Conservation (phyloP, 2,329 filamentous ascomycete species). For the Colletotrichum tofieldiae region DNA sequence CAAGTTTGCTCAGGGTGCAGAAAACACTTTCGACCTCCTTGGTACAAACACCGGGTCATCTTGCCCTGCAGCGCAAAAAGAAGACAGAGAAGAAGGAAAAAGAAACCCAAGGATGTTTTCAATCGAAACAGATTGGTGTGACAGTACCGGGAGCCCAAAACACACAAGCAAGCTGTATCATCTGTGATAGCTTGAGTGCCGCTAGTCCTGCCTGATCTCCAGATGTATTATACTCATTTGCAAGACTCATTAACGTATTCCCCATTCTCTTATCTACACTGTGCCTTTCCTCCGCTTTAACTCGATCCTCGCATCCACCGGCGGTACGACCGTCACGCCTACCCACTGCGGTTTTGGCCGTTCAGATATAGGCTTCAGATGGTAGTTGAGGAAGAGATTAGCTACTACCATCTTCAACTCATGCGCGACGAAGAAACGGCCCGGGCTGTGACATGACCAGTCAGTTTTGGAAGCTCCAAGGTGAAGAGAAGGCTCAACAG, state of each 20-base stretch:
- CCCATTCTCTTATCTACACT: neutral
- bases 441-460: constrained; percentile 55
- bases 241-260: neutral
- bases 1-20: no score
- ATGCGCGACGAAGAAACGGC: constrained; percentile 70
- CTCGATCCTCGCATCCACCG: constrained; percentile 51
- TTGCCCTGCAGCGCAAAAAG: neutral
- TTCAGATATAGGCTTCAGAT: constrained; percentile 59
- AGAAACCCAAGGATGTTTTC: neutral
- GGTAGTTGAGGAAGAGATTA: constrained; percentile 67
- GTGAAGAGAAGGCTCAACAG: neutral
- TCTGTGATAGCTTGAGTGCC: neutral
- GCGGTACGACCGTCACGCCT: constrained; percentile 60
- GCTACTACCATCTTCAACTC: constrained; percentile 70
- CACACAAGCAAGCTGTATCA: neutral
- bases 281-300: constrained; percentile 47
- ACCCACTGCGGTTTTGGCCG: constrained; percentile 61
- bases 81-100: neutral
- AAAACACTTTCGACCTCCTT: neutral
- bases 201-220: neutral
- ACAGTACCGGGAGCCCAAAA: neutral
- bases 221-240: neutral
- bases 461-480: neutral
- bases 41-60: neutral
- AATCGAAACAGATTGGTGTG: neutral